Percentiles rank a stretch among this genome's conserved stretches.
Evolutionary conservation across 2,329 filamentous ascomycete genomes (phyloP).

Genomic region (Aspergillus awamori): DNA sequence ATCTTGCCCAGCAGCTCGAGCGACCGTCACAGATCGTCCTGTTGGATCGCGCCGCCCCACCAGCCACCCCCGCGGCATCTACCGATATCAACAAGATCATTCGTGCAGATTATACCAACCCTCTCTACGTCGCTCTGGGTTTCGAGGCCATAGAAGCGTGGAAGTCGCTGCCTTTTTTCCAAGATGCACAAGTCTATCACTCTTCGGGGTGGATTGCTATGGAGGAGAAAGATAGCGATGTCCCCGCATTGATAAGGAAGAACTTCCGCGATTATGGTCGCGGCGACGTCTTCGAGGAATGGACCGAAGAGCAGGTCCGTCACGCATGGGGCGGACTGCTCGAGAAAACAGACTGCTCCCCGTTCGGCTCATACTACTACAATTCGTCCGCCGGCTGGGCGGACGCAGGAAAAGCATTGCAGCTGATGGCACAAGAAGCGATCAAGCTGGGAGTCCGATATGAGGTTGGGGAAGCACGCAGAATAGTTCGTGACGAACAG

Average conservation of each 20-base stretch:
- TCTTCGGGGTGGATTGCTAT: slow-evolving; percentile 63
- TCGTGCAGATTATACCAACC: slow-evolving; percentile 68
- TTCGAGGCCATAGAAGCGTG: slow-evolving; percentile 68
- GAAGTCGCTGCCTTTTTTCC: slow-evolving; percentile 59
- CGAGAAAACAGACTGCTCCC: slow-evolving; percentile 38
- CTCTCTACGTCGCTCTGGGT: slow-evolving; percentile 65
- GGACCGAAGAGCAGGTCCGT: slow-evolving; percentile 48
- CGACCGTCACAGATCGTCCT: slow-evolving; percentile 55
- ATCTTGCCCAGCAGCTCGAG: slow-evolving; percentile 58
- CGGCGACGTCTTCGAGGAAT: slow-evolving; percentile 43
- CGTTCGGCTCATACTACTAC: slow-evolving; percentile 49
- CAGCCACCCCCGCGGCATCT: slow-evolving; percentile 62
- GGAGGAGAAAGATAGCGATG: slow-evolving; percentile 51
- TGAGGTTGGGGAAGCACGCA: slow-evolving; percentile 47
- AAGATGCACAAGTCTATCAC: slow-evolving; percentile 57
- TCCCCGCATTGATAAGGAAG: slow-evolving; percentile 55
- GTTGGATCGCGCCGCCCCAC: slow-evolving; percentile 58
- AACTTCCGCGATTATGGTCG: slow-evolving; percentile 56
- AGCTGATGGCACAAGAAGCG: slow-evolving; percentile 49
- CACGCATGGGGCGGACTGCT: slow-evolving; percentile 48
- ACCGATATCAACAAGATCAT: slow-evolving; percentile 76
- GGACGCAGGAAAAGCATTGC: slow-evolving; percentile 53
- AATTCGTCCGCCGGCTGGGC: slow-evolving; percentile 59
- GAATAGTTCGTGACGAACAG: slow-evolving; percentile 48
- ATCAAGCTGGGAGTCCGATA: slow-evolving; percentile 51